Conservation (phyloP, 768 basidiomycete genomes). For the Piloderma croceum region DNA sequence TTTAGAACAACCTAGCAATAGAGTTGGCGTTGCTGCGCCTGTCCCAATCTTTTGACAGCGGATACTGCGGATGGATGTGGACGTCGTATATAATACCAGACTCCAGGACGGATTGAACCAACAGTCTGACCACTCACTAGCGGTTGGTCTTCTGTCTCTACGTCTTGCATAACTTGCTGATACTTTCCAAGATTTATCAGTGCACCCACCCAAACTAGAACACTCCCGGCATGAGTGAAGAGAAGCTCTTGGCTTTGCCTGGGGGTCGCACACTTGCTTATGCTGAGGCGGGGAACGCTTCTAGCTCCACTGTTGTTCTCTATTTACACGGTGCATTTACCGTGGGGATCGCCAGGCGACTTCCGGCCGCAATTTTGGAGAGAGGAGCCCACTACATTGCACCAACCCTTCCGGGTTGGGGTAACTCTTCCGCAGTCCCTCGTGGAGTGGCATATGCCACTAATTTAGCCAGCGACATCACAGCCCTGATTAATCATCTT, state of each 20-base stretch:
- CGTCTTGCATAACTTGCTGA: not conserved
- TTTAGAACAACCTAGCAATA: no score
- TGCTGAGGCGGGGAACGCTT: conserved; percentile 44
- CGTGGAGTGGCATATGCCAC: conserved; percentile 32
- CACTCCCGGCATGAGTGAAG: conserved; percentile 26
- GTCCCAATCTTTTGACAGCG: conserved; percentile 1
- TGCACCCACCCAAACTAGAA: not conserved
- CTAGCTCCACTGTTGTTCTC: conserved; percentile 44
- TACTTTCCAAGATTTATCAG: no score
- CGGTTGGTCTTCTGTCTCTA: not conserved
- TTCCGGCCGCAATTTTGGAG: conserved; percentile 30
- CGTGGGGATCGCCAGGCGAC: conserved; percentile 37
- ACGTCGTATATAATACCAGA: conserved; percentile 2
- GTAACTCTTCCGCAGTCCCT: conserved; percentile 40
- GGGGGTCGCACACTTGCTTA: conserved; percentile 51
- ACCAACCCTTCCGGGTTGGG: conserved; percentile 58
- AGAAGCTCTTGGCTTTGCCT: conserved; percentile 33
- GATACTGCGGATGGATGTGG: not conserved
- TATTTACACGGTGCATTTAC: conserved; percentile 54
- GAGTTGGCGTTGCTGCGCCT: no score
- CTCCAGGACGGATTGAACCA: not conserved
- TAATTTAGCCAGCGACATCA: conserved; percentile 39
- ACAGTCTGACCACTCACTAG: not conserved
- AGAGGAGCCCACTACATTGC: conserved; percentile 41
- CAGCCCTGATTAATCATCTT: conserved; percentile 43